Evolutionary conservation across 208 protist species (phyloP).

Genomic region (Wallacemonas sp.): DNA sequence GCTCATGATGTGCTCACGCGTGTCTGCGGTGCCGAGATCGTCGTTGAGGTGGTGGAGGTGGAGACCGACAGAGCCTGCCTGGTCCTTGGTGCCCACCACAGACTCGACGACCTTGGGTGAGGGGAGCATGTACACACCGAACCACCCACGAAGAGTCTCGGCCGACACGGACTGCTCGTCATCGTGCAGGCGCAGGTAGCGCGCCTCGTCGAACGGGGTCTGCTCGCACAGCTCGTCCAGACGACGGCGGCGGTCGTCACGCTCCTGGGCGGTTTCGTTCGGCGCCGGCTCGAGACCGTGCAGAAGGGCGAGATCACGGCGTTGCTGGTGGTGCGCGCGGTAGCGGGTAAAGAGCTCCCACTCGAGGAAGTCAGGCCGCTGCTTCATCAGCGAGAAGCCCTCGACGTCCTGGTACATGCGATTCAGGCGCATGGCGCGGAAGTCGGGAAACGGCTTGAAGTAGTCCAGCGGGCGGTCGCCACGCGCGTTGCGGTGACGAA

Average conservation of each 20-base stretch:
- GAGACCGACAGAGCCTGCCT: slow-evolving; percentile 38
- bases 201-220: slow-evolving; percentile 74
- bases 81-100: slow-evolving; percentile 32
- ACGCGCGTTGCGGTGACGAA: slow-evolving; percentile 80
- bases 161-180: slow-evolving; percentile 67
- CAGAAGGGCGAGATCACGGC: slow-evolving; percentile 72
- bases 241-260: slow-evolving; percentile 54
- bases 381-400: slow-evolving; percentile 86
- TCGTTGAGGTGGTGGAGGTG: slow-evolving; percentile 64
- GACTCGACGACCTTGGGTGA: slow-evolving; percentile 77
- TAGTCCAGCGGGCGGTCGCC: slow-evolving; percentile 87
- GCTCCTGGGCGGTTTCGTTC: slow-evolving; percentile 85
- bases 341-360: slow-evolving; percentile 92
- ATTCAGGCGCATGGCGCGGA: slow-evolving; percentile 71
- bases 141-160: slow-evolving; percentile 83
- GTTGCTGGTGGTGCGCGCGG: slow-evolving; percentile 87
- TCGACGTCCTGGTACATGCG: slow-evolving; percentile 85
- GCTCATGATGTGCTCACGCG: slow-evolving; percentile 84
- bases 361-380: slow-evolving; percentile 82
- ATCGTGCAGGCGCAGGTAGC: slow-evolving; percentile 38
- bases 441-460: slow-evolving; percentile 87
- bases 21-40: slow-evolving; percentile 62
- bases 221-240: slow-evolving; percentile 85
- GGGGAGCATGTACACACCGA: slow-evolving; percentile 86
- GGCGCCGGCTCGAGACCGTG: slow-evolving; percentile 85